Evolutionary conservation across 2,329 filamentous ascomycete genomes (phyloP).

Genomic region (Aspergillus fumigatiaffinis): DNA sequence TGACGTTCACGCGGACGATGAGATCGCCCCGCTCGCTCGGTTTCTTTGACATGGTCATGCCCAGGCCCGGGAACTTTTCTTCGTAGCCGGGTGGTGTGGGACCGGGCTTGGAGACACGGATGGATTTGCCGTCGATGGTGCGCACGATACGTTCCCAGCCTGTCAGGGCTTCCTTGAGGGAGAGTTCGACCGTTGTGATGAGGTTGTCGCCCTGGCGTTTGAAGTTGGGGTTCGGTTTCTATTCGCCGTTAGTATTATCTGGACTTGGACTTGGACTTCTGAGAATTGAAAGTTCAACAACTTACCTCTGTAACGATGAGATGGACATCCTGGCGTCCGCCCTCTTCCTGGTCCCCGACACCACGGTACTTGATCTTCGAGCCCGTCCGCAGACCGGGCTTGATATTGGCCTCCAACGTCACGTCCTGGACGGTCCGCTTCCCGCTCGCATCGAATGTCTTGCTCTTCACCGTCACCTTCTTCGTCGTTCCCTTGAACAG

Average conservation of each 20-base stretch:
- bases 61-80: slow-evolving; percentile 77
- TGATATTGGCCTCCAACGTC: slow-evolving; percentile 91
- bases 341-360: slow-evolving; percentile 96
- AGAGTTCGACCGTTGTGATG: slow-evolving; percentile 70
- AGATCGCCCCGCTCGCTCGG: slow-evolving; percentile 81
- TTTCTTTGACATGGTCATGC: slow-evolving; percentile 94
- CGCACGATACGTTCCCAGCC: slow-evolving; percentile 89
- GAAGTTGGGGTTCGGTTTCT: slow-evolving; percentile 86
- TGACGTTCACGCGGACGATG: slow-evolving; percentile 84
- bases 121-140: slow-evolving; percentile 87
- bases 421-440: slow-evolving; percentile 85
- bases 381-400: slow-evolving; percentile 90
- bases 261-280: background rate
- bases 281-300: background rate
- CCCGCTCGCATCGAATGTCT: slow-evolving; percentile 79
- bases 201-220: slow-evolving; percentile 86
- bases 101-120: slow-evolving; percentile 73
- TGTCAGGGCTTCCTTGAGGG: slow-evolving; percentile 88
- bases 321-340: slow-evolving; percentile 90
- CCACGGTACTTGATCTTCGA: slow-evolving; percentile 98
- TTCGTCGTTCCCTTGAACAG: slow-evolving; percentile 82
- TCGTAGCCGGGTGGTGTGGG: slow-evolving; percentile 81
- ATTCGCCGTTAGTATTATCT: slow-evolving; percentile 39
- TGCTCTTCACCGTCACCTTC: slow-evolving; percentile 98
- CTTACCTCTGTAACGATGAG: slow-evolving; percentile 92